phyloP scores from a whole-genome alignment of 441 rosid species.

The Dalechampia spathulata region DNA sequence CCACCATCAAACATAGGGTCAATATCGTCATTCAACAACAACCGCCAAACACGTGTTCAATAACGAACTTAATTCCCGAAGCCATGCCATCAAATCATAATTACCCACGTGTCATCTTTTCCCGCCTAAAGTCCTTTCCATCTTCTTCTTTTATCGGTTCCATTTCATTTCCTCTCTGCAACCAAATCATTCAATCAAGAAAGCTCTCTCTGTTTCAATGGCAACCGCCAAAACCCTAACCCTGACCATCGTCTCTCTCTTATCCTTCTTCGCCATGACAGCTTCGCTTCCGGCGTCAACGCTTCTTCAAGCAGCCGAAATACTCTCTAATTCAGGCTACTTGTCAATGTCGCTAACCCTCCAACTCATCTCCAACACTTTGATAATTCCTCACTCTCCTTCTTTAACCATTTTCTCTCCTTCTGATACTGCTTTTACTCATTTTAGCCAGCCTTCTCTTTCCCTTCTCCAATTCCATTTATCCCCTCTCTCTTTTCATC shows the following conservation, averaged over 20 bases:
- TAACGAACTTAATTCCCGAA: neutral
- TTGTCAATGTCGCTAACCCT: slow-evolving; percentile 38
- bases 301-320: slow-evolving; percentile 17
- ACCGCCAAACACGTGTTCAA: neutral
- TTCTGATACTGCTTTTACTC: slow-evolving; percentile 19
- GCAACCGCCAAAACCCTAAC: slow-evolving; percentile 9
- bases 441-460: slow-evolving; percentile 24
- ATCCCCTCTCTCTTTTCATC: slow-evolving; percentile 22
- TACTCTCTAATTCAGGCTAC: slow-evolving; percentile 32
- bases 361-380: slow-evolving; percentile 16
- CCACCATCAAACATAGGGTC: no score
- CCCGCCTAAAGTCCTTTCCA: slow-evolving; percentile 21
- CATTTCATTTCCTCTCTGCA: neutral
- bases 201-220: slow-evolving; percentile 15
- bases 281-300: slow-evolving; percentile 9
- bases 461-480: slow-evolving; percentile 28
- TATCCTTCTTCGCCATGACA: slow-evolving; percentile 14
- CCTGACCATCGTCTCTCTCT: neutral
- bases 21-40: neutral
- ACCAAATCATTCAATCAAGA: neutral
- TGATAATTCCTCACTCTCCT: slow-evolving; percentile 5
- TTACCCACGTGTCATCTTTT: slow-evolving; percentile 15
- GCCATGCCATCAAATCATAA: neutral
- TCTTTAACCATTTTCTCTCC: slow-evolving; percentile 38
- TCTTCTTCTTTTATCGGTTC: neutral